Evolutionary conservation across 352 stramenopile species (phyloP), one percentile per base, ranked within the genome.

Genomic region (Saprolegnia diclina): DNA sequence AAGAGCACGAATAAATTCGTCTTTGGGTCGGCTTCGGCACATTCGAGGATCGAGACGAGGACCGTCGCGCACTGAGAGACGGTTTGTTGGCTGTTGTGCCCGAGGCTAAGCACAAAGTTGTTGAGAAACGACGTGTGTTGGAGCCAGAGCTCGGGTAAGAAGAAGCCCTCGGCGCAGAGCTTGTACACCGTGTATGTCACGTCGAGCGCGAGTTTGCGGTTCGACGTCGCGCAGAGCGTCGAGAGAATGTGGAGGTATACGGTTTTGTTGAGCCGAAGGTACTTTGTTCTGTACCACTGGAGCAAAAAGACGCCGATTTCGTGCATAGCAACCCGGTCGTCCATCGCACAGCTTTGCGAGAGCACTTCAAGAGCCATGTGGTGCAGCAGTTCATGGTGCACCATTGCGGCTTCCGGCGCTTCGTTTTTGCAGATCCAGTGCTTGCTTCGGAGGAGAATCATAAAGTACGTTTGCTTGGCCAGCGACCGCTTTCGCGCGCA

Each of bases 351-450:
- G 45, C 35, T 32, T 10, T 57, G 45, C 14, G 37, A 24, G 11
- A 69, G 21, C n/a, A 69, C 63, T 13, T 69, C 63, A 5, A 40
- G 53, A 1, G 63, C 45, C 6, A 63, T 4, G 1, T 37, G 14
- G 19, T 48, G 50, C 38, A 69, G 38, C 26, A 37, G 22, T 5
- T 59, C 53, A 24, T 37, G 50, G 63, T 55, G 53, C 32, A 54
- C 26, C 16, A 62, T 42, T 7, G 63, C 63, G 11, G 21, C 63
- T 22, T 61, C 45, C 5, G 63, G 22, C 19, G 45, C 63, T 45
- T 69, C 63, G 38, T 62, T 63, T 13, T 24, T n/a, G 18, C 29
- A 69, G 29, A 69, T 57, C 63, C 63, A 69, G 18, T 69, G 48
- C 38, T 69, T 69, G 13, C 50, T 45, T 13, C 53, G 50, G 46